A percentile compares a stretch with the other conserved stretches of the same genome.
Conservation (phyloP, 805 yeast genomes). For the Ogataea polymorpha region DNA sequence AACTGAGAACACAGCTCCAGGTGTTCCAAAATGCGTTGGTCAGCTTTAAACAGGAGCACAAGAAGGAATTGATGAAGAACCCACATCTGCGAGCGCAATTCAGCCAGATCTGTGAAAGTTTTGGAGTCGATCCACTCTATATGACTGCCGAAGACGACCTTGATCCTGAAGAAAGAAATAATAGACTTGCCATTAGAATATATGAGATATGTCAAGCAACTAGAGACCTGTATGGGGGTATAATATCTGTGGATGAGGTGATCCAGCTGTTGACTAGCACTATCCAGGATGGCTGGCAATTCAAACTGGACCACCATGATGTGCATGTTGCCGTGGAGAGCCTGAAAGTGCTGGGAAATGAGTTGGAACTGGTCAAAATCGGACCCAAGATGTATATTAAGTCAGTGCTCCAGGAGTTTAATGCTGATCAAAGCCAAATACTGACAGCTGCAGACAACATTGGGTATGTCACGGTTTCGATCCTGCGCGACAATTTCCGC, state of each 20-base stretch:
- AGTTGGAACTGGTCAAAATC: slow-evolving; percentile 60
- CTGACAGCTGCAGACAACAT: slow-evolving; percentile 72
- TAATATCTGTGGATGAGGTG: slow-evolving; percentile 60
- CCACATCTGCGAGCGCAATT: slow-evolving; percentile 67
- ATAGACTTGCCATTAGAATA: slow-evolving; percentile 67
- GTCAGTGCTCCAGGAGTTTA: slow-evolving; percentile 60
- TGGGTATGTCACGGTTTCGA: slow-evolving; percentile 66
- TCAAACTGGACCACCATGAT: slow-evolving; percentile 44
- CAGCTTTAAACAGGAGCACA: slow-evolving; percentile 72
- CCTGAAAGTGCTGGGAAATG: slow-evolving; percentile 62
- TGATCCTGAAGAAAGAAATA: slow-evolving; percentile 50
- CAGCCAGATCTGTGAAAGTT: slow-evolving; percentile 68
- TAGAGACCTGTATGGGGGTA: slow-evolving; percentile 76
- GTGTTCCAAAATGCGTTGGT: slow-evolving; percentile 75
- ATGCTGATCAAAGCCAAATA: slow-evolving; percentile 65
- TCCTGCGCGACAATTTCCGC: slow-evolving; percentile 67
- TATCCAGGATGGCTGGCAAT: slow-evolving; percentile 27
- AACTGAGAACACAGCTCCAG: slow-evolving; percentile 65
- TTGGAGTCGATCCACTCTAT: slow-evolving; percentile 83
- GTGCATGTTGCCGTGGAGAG: slow-evolving; percentile 52
- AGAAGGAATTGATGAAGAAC: slow-evolving; percentile 60
- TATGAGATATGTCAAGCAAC: slow-evolving; percentile 75
- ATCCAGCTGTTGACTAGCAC: slow-evolving; percentile 30
- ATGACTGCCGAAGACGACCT: slow-evolving; percentile 30
- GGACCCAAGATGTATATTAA: slow-evolving; percentile 58